Percentiles rank a stretch among this genome's conserved stretches.
phyloP scores from a whole-genome alignment of 2,329 filamentous ascomycete species.

The Fusarium clavum region DNA sequence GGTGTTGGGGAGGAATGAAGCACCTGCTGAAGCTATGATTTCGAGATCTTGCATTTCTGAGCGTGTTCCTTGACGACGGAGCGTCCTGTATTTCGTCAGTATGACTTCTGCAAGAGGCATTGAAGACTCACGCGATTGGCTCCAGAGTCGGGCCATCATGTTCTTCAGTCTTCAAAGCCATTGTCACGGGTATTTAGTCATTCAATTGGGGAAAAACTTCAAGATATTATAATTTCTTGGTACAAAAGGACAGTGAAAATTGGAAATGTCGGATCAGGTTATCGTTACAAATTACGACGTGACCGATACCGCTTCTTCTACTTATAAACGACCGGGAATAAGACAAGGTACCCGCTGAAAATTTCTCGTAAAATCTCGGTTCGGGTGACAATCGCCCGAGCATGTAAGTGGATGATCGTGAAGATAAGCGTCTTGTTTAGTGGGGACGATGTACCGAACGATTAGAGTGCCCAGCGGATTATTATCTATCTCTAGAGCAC shows the following conservation, averaged over 20 bases:
- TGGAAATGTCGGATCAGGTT: background rate
- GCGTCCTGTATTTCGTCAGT: background rate
- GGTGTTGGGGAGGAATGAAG: slow-evolving; percentile 12
- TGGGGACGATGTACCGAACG: too few species aligned
- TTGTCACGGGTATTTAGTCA: background rate
- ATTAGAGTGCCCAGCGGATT: too few species aligned
- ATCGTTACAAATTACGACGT: background rate
- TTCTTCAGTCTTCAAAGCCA: background rate
- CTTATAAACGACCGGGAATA: background rate
- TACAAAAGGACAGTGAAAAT: too few species aligned
- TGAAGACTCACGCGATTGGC: slow-evolving; percentile 1
- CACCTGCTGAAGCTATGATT: slow-evolving; percentile 20
- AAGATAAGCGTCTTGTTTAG: background rate
- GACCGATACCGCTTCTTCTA: slow-evolving; percentile 1
- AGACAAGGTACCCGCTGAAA: background rate
- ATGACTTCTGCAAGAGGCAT: accelerated
- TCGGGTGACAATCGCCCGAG: background rate
- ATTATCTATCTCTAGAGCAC: too few species aligned
- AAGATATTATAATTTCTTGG: background rate
- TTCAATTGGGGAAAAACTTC: background rate
- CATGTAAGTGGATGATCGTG: background rate
- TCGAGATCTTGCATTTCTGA: slow-evolving; percentile 25
- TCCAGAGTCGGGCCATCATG: background rate
- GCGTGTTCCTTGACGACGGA: slow-evolving; percentile 4
- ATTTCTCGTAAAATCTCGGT: slow-evolving; percentile 1